phyloP scores from a whole-genome alignment of 1,284 basidiomycete genomes.

The Fomitopsis pinicola region DNA sequence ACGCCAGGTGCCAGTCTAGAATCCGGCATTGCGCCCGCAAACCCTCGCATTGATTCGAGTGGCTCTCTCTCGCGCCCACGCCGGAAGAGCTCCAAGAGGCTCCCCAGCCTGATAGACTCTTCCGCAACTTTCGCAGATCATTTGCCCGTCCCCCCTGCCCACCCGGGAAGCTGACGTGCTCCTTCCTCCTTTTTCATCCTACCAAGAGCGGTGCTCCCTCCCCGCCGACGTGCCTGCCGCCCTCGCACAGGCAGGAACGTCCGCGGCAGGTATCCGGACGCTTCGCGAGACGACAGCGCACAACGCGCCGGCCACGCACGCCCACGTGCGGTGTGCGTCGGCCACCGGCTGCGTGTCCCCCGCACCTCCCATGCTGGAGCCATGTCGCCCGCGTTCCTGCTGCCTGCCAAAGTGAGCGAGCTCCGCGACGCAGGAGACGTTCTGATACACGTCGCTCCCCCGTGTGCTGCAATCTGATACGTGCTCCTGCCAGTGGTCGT shows the following conservation, averaged over 20 bases:
- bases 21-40: no score
- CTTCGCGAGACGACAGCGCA: not conserved
- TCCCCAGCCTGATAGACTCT: not conserved
- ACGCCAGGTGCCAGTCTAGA: not conserved
- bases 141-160: not conserved
- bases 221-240: not conserved
- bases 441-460: conserved; percentile 1
- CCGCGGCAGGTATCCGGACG: not conserved
- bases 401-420: not conserved
- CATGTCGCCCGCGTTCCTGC: not conserved
- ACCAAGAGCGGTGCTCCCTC: not conserved
- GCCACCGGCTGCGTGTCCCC: not conserved
- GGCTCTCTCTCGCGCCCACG: not conserved
- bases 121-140: not conserved
- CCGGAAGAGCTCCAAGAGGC: not conserved
- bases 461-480: not conserved
- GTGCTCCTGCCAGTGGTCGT: not conserved
- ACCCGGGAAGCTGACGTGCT: not conserved
- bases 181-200: not conserved
- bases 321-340: not conserved
- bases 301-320: not conserved
- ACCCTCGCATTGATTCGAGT: not conserved
- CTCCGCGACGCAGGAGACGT: not conserved
- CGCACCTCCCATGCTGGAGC: not conserved
- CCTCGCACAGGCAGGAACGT: not conserved